Base-by-base conservation (phyloP, 441 rosid genomes). In the Erodium texanum region DNA sequence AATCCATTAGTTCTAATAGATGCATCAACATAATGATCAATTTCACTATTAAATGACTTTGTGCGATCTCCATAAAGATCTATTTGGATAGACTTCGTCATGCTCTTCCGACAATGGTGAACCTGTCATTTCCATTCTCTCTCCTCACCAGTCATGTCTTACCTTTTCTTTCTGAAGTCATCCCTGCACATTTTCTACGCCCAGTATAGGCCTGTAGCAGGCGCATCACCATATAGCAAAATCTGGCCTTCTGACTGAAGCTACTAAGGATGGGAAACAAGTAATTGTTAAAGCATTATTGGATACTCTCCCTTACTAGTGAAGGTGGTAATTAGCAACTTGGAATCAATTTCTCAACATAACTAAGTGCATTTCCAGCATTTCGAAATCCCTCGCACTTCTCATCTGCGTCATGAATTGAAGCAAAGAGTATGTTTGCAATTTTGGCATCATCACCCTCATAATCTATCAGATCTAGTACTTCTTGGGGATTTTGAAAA, bases 151-250 rank as follows among this genome's bases (percentile, higher is more conserved):
- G 98, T 96, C 71, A 92, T 68, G 66, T 92, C 99, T 63, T 92
- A 70, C 76, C 99, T 85, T 78, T 92, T 94, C 76, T 94, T 92
- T 75, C 92, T 77, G 67, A 94, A 94, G 77, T 75, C 85, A 62
- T 92, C 99, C 77, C 93, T 77, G 67, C 98, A 66, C 89, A 81
- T 78, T 89, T 89, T 74, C 94, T 76, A 32, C 75, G 79, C 24
- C 98, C 97, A 7, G 81, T 75, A 75, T 77, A 89, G 14, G 92
- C 97, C 66, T 77, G 78, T 69, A 94, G 70, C 22, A 89, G 92
- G 73, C 94, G 86, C 71, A 86, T 92, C 45, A 92, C 92, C 96
- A 90, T 92, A 71, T 94, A 94, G 91, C 97, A 77, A 75, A 92
- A 92, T 0, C 87, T 82, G 66, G 98, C 96, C 83, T 94, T 94